phyloP scores from a whole-genome alignment of 2,329 filamentous ascomycete genomes.

The Pseudogymnoascus sp. region DNA sequence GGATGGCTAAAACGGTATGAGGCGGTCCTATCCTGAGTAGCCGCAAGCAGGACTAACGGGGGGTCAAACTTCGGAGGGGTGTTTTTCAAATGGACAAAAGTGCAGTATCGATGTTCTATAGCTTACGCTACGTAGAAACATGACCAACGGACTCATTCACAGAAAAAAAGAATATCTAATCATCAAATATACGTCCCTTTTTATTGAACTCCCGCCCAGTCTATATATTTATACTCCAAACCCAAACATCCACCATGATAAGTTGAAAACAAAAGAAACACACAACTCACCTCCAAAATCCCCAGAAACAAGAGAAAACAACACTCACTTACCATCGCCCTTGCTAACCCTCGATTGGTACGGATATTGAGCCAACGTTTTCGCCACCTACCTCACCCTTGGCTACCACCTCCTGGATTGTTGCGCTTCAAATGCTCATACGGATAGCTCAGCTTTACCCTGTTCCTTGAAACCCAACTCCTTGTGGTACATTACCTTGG shows the following conservation, averaged over 20 bases:
- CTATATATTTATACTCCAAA: neutral
- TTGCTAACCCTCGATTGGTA: too few relatives aligned
- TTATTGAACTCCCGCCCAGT: neutral
- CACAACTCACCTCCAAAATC: neutral
- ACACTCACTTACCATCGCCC: neutral
- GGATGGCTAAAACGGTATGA: neutral
- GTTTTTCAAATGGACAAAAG: neutral
- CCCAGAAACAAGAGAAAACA: neutral
- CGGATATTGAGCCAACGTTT: neutral
- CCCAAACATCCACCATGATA: neutral
- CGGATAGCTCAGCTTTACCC: neutral
- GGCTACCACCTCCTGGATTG: neutral
- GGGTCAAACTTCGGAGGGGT: neutral
- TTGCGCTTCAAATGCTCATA: neutral
- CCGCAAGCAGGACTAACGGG: neutral
- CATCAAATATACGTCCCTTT: neutral
- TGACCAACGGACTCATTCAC: neutral
- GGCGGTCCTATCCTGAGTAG: neutral
- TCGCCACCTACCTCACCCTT: neutral
- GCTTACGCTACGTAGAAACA: neutral
- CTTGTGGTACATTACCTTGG: neutral
- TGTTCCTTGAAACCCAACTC: neutral
- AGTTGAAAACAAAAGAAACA: neutral
- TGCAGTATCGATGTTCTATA: neutral
- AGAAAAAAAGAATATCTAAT: neutral